A percentile compares a stretch with the other conserved stretches of the same genome.
phyloP scores from a whole-genome alignment of 441 rosid genomes.

The Aquilaria agallochum region DNA sequence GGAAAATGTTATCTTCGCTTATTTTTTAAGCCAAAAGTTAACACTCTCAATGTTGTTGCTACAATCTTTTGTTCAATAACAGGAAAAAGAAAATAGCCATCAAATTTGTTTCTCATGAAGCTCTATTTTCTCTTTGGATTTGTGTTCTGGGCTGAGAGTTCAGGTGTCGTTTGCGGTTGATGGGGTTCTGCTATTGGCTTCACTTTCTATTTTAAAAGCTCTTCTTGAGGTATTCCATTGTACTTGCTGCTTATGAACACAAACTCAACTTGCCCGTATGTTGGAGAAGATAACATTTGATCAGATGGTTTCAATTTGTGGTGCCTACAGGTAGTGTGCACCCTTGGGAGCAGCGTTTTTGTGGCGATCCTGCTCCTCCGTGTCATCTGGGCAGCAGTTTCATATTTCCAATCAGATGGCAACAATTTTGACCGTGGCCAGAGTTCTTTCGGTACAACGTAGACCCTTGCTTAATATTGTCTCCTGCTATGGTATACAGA shows the following conservation, averaged over 20 bases:
- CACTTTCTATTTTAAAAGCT: constrained; percentile 64
- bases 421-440: constrained; percentile 32
- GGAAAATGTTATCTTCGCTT: neutral
- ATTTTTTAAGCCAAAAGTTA: too few species aligned
- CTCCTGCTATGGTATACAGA: neutral
- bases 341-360: constrained; percentile 63
- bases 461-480: constrained; percentile 23
- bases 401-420: constrained; percentile 52
- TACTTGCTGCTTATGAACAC: neutral
- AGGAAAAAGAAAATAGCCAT: too few species aligned
- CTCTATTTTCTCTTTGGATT: neutral
- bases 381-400: constrained; percentile 52
- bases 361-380: constrained; percentile 53
- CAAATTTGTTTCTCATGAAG: too few species aligned
- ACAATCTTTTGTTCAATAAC: too few species aligned
- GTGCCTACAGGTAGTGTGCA: constrained; percentile 56
- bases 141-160: constrained; percentile 4
- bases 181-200: constrained; percentile 64
- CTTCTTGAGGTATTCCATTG: constrained; percentile 61
- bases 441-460: constrained; percentile 29
- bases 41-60: too few species aligned
- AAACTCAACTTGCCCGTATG: neutral
- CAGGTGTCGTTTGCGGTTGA: constrained; percentile 85
- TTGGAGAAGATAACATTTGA: neutral
- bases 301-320: neutral